phyloP scores from a whole-genome alignment of 208 protist genomes.

The Trypanosoma platydactyli region DNA sequence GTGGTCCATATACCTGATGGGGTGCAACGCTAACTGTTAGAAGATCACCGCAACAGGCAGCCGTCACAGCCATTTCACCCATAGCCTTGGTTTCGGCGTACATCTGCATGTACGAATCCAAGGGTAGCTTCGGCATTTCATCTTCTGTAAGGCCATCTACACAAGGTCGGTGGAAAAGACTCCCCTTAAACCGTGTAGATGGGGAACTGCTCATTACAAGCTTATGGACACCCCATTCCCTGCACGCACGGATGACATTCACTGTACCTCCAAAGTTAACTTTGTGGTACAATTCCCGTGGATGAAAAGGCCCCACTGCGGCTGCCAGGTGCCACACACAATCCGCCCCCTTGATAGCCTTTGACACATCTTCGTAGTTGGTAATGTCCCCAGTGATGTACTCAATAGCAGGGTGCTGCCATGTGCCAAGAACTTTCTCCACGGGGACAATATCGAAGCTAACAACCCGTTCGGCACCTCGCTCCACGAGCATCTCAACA shows the following conservation, averaged over 20 bases:
- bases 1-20: slow-evolving; percentile 95
- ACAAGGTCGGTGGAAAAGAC: slow-evolving; percentile 86
- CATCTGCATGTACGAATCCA: slow-evolving; percentile 91
- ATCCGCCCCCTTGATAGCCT: slow-evolving; percentile 84
- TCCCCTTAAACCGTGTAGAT: slow-evolving; percentile 92
- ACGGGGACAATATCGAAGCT: slow-evolving; percentile 92
- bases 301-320: slow-evolving; percentile 94
- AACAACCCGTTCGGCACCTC: slow-evolving; percentile 88
- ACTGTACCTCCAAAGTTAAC: slow-evolving; percentile 94
- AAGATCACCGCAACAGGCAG: slow-evolving; percentile 79
- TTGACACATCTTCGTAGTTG: slow-evolving; percentile 71
- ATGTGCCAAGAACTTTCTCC: slow-evolving; percentile 66
- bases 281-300: slow-evolving; percentile 77
- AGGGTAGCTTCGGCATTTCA: slow-evolving; percentile 86
- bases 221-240: slow-evolving; percentile 87
- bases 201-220: slow-evolving; percentile 94
- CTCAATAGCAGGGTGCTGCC: slow-evolving; percentile 84
- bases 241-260: slow-evolving; percentile 94
- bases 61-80: slow-evolving; percentile 88
- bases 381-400: slow-evolving; percentile 92
- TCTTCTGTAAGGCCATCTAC: slow-evolving; percentile 92
- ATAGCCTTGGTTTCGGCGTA: slow-evolving; percentile 94
- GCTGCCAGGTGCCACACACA: slow-evolving; percentile 95
- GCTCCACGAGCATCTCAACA: slow-evolving; percentile 96
- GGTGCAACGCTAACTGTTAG: slow-evolving; percentile 91